These are phyloP conservation scores for Tetracladium marchalianum DNA, from an alignment of 495 filamentous ascomycete species.

Conservation along the genomic window DNA sequence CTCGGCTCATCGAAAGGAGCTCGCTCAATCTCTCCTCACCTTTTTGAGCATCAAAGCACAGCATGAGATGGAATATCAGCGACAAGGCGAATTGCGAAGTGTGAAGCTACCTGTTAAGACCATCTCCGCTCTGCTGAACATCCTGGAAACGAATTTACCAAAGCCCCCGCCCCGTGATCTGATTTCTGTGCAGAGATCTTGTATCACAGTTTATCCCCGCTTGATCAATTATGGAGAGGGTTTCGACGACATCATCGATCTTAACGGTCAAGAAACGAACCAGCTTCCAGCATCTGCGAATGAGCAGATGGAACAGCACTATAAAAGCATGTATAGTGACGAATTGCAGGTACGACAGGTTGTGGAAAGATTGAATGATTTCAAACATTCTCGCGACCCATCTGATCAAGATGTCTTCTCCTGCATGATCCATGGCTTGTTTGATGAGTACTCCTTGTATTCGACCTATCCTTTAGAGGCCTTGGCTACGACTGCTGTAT, in stretches of 20 bases:
- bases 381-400: conserved; percentile 76
- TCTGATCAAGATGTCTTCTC: conserved; percentile 88
- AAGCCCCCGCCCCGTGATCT: conserved; percentile 36
- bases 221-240: conserved; percentile 94
- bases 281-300: conserved; percentile 67
- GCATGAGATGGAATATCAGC: conserved; percentile 62
- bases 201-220: conserved; percentile 87
- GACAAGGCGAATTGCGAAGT: conserved; percentile 48
- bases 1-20: conserved; percentile 45
- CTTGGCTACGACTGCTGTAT: conserved; percentile 84
- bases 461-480: conserved; percentile 88
- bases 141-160: conserved; percentile 56
- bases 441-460: conserved; percentile 95
- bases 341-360: conserved; percentile 74
- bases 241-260: conserved; percentile 79
- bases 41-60: conserved; percentile 78
- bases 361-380: conserved; percentile 67
- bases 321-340: conserved; percentile 90
- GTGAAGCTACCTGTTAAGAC: conserved; percentile 48
- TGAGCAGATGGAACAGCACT: conserved; percentile 89
- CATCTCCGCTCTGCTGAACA: conserved; percentile 68
- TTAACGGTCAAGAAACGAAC: conserved; percentile 71
- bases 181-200: conserved; percentile 63
- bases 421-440: conserved; percentile 96
- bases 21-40: conserved; percentile 53